phyloP scores from a whole-genome alignment of 768 basidiomycete genomes.

The Psilocybe tampanensis region DNA sequence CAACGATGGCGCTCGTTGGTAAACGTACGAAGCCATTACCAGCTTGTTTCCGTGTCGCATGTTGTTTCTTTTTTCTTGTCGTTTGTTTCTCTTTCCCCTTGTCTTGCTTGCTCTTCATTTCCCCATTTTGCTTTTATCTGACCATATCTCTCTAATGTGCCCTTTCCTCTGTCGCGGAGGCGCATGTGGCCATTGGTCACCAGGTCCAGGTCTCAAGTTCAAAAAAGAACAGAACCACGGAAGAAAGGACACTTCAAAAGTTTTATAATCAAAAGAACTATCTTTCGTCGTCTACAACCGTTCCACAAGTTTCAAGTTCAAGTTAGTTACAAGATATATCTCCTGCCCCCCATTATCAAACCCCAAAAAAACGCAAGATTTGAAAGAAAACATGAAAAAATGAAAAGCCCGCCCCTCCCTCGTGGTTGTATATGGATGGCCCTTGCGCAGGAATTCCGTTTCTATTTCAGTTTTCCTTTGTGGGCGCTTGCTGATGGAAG shows the following conservation, averaged over 20 bases:
- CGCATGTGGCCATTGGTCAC: constrained; percentile 14
- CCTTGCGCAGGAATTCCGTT: not conserved
- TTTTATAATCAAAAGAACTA: constrained; percentile 27
- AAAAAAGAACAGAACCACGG: constrained; percentile 20
- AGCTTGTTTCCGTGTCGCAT: constrained; percentile 44
- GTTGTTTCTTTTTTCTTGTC: constrained; percentile 19
- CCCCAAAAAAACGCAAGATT: not conserved
- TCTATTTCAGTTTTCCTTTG: not conserved
- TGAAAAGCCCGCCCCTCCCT: constrained; percentile 6
- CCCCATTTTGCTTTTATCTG: constrained; percentile 23
- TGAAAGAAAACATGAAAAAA: not conserved
- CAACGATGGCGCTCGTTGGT: constrained; percentile 56
- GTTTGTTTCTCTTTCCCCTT: constrained; percentile 12
- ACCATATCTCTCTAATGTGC: constrained; percentile 21
- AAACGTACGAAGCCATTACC: constrained; percentile 34
- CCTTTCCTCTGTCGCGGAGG: constrained; percentile 15
- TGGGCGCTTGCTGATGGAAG: constrained; percentile 4
- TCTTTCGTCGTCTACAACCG: constrained; percentile 28
- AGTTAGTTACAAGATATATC: constrained; percentile 31
- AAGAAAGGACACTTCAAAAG: constrained; percentile 22
- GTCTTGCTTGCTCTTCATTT: constrained; percentile 14
- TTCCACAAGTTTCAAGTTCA: constrained; percentile 34
- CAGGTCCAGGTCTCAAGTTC: constrained; percentile 21
- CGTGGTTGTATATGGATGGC: not conserved
- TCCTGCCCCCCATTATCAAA: constrained; percentile 23